Evolutionary conservation across 2,329 filamentous ascomycete species (phyloP).

Genomic region (Anisogramma anomala): DNA sequence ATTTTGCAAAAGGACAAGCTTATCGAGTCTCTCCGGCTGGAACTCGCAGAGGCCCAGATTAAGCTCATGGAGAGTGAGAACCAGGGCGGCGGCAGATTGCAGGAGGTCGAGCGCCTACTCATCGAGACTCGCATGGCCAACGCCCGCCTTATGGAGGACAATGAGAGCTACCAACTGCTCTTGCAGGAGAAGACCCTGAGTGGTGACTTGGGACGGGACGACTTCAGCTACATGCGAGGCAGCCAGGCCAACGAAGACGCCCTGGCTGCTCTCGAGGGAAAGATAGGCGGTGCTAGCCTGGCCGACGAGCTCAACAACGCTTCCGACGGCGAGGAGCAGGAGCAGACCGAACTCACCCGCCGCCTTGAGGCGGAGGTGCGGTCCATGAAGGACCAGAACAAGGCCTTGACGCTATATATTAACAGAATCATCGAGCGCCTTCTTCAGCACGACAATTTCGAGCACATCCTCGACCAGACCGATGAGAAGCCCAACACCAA

Average conservation of each 20-base stretch:
- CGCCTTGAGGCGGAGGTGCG: constrained; percentile 70
- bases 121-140: constrained; percentile 94
- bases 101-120: constrained; percentile 80
- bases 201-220: constrained; percentile 75
- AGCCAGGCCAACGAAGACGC: constrained; percentile 50
- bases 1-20: constrained; percentile 92
- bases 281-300: constrained; percentile 43
- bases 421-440: constrained; percentile 98
- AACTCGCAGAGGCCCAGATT: constrained; percentile 89
- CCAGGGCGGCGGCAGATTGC: constrained; percentile 72
- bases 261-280: constrained; percentile 51
- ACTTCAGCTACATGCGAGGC: constrained; percentile 58
- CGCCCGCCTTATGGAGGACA: constrained; percentile 92
- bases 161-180: constrained; percentile 93
- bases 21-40: constrained; percentile 82
- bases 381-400: constrained; percentile 82
- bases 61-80: constrained; percentile 93
- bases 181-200: constrained; percentile 92
- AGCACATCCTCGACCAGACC: constrained; percentile 80
- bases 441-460: constrained; percentile 87
- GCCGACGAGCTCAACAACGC: constrained; percentile 80
- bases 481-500: constrained; percentile 46
- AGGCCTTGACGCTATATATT: constrained; percentile 93
- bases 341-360: constrained; percentile 41
- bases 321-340: constrained; percentile 40